Percentiles rank a stretch among this genome's conserved stretches.
These are phyloP conservation scores for Aureobasidium sp. DNA, from an alignment of 2,329 filamentous ascomycete genomes.

Conservation along the genomic window DNA sequence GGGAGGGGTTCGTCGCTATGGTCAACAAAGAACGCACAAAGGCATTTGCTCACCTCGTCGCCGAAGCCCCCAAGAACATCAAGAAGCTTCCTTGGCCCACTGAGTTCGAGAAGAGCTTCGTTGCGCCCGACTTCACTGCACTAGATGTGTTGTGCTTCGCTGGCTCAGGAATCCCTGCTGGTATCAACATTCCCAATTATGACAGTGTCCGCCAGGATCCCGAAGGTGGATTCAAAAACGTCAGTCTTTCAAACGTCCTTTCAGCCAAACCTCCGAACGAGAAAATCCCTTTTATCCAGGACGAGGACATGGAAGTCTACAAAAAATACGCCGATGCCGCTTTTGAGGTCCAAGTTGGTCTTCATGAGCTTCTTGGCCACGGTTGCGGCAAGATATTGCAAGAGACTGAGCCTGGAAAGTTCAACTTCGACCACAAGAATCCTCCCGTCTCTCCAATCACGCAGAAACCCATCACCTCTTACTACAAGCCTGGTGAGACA, in stretches of 20 bases:
- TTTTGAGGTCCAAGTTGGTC: slow-evolving; percentile 92
- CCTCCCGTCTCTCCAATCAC: slow-evolving; percentile 76
- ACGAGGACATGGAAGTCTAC: slow-evolving; percentile 69
- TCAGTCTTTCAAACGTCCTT: slow-evolving; percentile 86
- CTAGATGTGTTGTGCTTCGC: slow-evolving; percentile 83
- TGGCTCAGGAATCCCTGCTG: slow-evolving; percentile 48
- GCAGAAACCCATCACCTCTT: slow-evolving; percentile 67
- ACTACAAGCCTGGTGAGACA: slow-evolving; percentile 92
- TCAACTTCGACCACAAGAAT: slow-evolving; percentile 79
- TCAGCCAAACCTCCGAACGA: slow-evolving; percentile 88
- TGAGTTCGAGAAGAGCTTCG: slow-evolving; percentile 91
- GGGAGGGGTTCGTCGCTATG: slow-evolving; percentile 47
- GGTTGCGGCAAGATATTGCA: slow-evolving; percentile 91
- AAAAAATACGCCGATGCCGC: slow-evolving; percentile 75
- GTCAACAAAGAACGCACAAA: slow-evolving; percentile 86
- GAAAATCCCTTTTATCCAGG: slow-evolving; percentile 80
- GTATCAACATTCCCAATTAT: slow-evolving; percentile 46
- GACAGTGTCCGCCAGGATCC: slow-evolving; percentile 72
- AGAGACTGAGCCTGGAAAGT: slow-evolving; percentile 72
- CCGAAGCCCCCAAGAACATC: slow-evolving; percentile 72
- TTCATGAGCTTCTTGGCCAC: slow-evolving; percentile 83
- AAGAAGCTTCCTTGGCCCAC: slow-evolving; percentile 79
- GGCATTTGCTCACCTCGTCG: slow-evolving; percentile 78
- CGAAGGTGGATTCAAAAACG: slow-evolving; percentile 71
- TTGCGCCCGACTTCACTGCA: slow-evolving; percentile 91